Evolutionary conservation across 1,284 basidiomycete species (phyloP), one percentile per base, ranked within the genome.

Genomic region (Cerioporus squamosus): DNA sequence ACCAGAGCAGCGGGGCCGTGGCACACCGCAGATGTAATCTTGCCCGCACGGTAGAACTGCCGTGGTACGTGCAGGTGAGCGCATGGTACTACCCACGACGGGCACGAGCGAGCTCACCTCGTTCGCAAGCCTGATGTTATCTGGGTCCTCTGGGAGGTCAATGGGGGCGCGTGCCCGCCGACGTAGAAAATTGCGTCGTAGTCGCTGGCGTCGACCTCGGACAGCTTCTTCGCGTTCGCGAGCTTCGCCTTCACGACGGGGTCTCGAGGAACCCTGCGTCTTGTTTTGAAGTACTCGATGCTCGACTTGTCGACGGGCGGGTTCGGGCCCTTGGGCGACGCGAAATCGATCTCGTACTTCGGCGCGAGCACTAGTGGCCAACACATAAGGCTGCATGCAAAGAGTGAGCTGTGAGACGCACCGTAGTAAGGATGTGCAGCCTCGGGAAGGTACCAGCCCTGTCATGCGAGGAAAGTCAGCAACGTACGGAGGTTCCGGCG

Each of bases 401-500:
- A 23, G 18, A 24, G 36, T 5, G 20, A 45, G 5, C 5, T 17
- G 24, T 4, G 12, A 4, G 42, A 17, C 5, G 53, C 66, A 69
- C 68, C 73, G 68, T 89, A 90, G 77, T 91, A 94, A 0, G 92
- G 91, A 72, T 94, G 91, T 1, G 91, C 91, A 9, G 88, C 88
- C 72, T 92, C 88, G 14, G 88, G 85, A 22, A 88, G 76, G 71
- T 84, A 91, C 82, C 82, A 89, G 42, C 89, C 88, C 81, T 86
- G 51, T 23, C 36, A n/a, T n/a, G n/a, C 15, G 20, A 2, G 42
- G 3, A 1, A 39, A 29, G 29, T 18, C 14, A 24, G 26, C 33
- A 31, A 40, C 5, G 14, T 18, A 40, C 15, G 15, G 14, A 5
- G n/a, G n/a, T n/a, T n/a, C n/a, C 39, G 15, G 24, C 5, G 22